Evolutionary conservation across 257 asterid species (phyloP).

Genomic region (Thymus mandschuricus): DNA sequence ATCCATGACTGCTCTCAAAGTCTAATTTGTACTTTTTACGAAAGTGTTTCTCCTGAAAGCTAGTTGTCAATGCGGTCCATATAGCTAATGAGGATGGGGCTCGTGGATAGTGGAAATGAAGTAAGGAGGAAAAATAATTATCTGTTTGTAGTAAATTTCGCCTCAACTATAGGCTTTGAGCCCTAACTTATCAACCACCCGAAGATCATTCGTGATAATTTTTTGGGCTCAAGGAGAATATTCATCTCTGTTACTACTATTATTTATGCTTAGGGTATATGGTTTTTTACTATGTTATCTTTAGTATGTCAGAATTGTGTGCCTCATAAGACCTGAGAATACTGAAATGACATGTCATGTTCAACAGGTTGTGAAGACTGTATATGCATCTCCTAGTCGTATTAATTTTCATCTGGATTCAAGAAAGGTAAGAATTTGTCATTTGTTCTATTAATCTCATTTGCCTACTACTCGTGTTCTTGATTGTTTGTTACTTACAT

Average conservation of each 20-base stretch:
- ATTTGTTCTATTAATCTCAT: slow-evolving; percentile 25
- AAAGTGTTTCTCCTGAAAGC: neutral
- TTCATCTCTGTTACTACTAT: neutral
- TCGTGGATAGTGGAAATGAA: neutral
- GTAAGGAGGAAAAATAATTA: neutral
- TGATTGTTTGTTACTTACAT: slow-evolving; percentile 27
- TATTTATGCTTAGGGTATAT: neutral
- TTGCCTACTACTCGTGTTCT: slow-evolving; percentile 20
- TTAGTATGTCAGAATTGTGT: slow-evolving; percentile 22
- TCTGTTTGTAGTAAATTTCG: neutral
- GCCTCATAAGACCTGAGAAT: slow-evolving; percentile 15
- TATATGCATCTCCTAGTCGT: slow-evolving; percentile 99
- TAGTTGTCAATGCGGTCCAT: neutral
- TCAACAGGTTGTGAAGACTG: slow-evolving; percentile 92
- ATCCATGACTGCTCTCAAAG: slow-evolving; percentile 17
- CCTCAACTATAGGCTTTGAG: neutral
- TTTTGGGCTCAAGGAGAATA: slow-evolving; percentile 1
- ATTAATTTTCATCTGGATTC: slow-evolving; percentile 94
- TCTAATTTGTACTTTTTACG: slow-evolving; percentile 5
- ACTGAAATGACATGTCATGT: slow-evolving; percentile 22
- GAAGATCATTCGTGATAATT: neutral
- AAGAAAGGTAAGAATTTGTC: slow-evolving; percentile 71
- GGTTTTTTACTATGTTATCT: neutral
- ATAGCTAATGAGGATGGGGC: neutral
- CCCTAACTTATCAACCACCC: neutral